Evolutionary conservation across 2,329 filamentous ascomycete genomes (phyloP).

Genomic region (Thelonectria olida): DNA sequence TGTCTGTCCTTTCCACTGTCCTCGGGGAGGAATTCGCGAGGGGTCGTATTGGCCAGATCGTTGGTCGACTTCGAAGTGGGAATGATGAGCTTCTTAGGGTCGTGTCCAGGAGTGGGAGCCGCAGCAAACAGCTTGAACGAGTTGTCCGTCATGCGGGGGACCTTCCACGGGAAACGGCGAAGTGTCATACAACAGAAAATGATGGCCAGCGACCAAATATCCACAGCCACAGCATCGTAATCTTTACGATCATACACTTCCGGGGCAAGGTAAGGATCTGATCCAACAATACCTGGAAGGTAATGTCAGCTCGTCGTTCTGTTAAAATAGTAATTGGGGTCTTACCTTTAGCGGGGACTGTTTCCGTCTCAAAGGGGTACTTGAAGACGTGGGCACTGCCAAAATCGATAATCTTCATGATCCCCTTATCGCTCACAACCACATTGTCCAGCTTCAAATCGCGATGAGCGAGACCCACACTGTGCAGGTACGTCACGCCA

Average conservation of each 20-base stretch:
- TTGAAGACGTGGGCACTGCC: constrained; percentile 96
- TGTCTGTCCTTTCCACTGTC: constrained; percentile 42
- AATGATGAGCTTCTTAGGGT: constrained; percentile 62
- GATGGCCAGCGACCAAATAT: constrained; percentile 98
- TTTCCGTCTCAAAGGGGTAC: constrained; percentile 90
- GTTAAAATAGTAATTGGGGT: background rate
- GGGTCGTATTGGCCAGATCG: constrained; percentile 51
- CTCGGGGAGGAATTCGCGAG: constrained; percentile 51
- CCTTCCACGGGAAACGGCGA: constrained; percentile 95
- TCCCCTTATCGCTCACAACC: constrained; percentile 93
- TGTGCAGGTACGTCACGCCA: constrained; percentile 93
- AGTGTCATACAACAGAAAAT: constrained; percentile 99
- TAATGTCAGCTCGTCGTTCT: constrained; percentile 21
- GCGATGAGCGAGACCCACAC: constrained; percentile 92
- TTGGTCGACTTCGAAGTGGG: constrained; percentile 54
- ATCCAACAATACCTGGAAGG: constrained; percentile 70
- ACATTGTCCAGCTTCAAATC: constrained; percentile 98
- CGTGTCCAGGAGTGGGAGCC: constrained; percentile 79
- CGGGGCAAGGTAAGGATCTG: constrained; percentile 94
- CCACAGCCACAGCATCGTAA: constrained; percentile 92
- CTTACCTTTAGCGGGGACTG: constrained; percentile 50
- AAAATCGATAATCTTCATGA: constrained; percentile 99
- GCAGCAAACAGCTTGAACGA: constrained; percentile 94
- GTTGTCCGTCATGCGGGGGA: constrained; percentile 89
- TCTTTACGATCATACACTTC: constrained; percentile 95